phyloP scores from a whole-genome alignment of 139 green algal genomes.

The Penium margaritaceum region DNA sequence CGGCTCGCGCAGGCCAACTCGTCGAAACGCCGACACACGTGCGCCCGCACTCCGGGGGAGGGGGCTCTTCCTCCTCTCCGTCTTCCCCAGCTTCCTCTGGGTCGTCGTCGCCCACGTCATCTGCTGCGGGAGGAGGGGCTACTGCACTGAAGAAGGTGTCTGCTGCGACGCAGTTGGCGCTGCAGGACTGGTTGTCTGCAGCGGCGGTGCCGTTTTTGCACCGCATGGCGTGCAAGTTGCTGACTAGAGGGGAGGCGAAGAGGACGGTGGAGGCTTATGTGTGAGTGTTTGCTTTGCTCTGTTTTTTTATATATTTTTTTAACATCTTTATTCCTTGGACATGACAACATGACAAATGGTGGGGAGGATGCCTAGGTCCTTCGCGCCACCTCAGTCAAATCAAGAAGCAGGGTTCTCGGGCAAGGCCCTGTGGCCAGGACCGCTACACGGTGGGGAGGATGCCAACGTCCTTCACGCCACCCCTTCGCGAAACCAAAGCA shows the following conservation, averaged over 20 bases:
- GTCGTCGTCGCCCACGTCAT: not conserved
- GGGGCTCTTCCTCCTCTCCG: not conserved
- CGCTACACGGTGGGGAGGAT: no score
- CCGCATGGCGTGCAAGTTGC: slow-evolving; percentile 3
- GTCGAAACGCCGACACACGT: slow-evolving; percentile 4
- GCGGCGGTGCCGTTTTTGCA: not conserved
- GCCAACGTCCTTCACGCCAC: no score
- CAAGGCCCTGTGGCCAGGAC: no score
- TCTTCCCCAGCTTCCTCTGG: not conserved
- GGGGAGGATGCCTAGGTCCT: no score
- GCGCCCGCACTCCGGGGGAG: not conserved
- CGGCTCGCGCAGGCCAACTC: not conserved
- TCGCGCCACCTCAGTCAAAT: no score
- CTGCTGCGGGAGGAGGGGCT: not conserved
- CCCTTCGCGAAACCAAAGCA: no score
- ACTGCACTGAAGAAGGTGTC: not conserved
- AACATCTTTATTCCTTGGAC: no score
- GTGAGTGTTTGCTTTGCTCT: no score
- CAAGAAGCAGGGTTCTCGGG: no score
- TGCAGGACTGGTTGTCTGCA: slow-evolving; percentile 3
- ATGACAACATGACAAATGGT: no score
- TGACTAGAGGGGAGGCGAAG: not conserved
- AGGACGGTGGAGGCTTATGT: not conserved
- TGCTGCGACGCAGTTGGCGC: not conserved
- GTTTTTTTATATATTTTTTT: no score